These are phyloP conservation scores for Lactifluus echinatus DNA, from an alignment of 768 basidiomycete species.

Conservation along the genomic window DNA sequence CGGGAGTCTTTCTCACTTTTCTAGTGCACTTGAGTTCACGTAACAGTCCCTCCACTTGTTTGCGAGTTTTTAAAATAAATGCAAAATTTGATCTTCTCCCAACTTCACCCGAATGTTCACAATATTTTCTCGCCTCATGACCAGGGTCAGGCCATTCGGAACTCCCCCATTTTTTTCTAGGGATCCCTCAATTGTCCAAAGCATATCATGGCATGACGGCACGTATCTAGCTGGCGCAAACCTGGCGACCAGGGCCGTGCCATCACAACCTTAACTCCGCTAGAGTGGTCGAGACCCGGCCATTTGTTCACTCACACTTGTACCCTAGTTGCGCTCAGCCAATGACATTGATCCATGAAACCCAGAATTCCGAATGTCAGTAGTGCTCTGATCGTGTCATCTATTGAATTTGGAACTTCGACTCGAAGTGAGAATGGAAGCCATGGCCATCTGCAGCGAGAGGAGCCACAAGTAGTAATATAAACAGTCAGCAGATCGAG, in stretches of 20 bases:
- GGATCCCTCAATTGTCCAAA: not conserved
- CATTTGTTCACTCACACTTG: not conserved
- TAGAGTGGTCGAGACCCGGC: not conserved
- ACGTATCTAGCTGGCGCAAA: conserved; percentile 2
- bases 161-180: conserved; percentile 2
- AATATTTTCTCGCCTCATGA: not conserved
- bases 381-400: not conserved
- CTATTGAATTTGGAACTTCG: not conserved
- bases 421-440: not conserved
- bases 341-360: not conserved
- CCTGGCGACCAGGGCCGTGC: not conserved
- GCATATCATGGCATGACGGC: not conserved
- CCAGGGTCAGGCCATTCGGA: not conserved
- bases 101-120: not conserved
- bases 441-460: not conserved
- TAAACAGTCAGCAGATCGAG: too few relatives aligned
- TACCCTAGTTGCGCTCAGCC: not conserved
- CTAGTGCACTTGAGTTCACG: too few relatives aligned
- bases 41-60: too few relatives aligned
- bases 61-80: too few relatives aligned
- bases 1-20: too few relatives aligned
- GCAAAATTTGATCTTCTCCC: too few relatives aligned
- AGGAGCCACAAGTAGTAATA: not conserved
- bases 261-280: not conserved
- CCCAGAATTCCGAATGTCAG: not conserved